Evolutionary conservation across 1,284 basidiomycete species (phyloP).

Genomic region (Phellinidium pouzarii): DNA sequence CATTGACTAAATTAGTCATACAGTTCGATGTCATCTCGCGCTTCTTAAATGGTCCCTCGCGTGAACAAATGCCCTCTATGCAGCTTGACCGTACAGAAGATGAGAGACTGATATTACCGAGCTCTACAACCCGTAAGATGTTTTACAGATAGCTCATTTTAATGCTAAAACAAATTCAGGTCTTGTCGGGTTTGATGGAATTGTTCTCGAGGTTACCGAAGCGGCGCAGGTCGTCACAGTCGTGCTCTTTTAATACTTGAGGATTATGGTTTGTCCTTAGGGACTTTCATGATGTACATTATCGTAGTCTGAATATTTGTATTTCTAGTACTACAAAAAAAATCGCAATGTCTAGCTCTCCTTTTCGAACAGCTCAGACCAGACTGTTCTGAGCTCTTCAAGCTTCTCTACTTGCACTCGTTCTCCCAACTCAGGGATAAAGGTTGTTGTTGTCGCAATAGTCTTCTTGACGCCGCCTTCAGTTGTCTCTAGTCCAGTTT

Average conservation of each 20-base stretch:
- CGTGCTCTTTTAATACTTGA: constrained; percentile 52
- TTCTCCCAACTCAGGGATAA: constrained; percentile 21
- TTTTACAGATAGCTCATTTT: constrained; percentile 17
- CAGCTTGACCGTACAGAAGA: constrained; percentile 80
- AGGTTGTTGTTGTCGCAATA: constrained; percentile 35
- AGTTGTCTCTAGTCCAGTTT: constrained; percentile 50
- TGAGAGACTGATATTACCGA: constrained; percentile 65
- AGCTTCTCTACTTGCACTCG: constrained; percentile 45
- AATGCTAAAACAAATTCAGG: constrained; percentile 33
- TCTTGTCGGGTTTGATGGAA: constrained; percentile 74
- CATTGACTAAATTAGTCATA: no score
- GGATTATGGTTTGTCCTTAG: background rate
- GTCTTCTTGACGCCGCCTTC: constrained; percentile 55
- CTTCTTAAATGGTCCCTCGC: constrained; percentile 51
- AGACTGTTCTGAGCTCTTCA: constrained; percentile 58
- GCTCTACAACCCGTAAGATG: constrained; percentile 61
- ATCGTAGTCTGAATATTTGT: background rate
- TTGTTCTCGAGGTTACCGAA: constrained; percentile 75
- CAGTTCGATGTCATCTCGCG: constrained; percentile 72
- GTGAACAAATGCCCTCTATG: constrained; percentile 73
- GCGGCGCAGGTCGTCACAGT: constrained; percentile 69
- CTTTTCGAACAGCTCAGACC: constrained; percentile 60
- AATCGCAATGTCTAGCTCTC: background rate
- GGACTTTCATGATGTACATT: background rate
- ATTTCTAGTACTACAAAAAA: background rate